Evolutionary conservation across 164 flowering plant species (phyloP).

Genomic region (Vitis rupestris): DNA sequence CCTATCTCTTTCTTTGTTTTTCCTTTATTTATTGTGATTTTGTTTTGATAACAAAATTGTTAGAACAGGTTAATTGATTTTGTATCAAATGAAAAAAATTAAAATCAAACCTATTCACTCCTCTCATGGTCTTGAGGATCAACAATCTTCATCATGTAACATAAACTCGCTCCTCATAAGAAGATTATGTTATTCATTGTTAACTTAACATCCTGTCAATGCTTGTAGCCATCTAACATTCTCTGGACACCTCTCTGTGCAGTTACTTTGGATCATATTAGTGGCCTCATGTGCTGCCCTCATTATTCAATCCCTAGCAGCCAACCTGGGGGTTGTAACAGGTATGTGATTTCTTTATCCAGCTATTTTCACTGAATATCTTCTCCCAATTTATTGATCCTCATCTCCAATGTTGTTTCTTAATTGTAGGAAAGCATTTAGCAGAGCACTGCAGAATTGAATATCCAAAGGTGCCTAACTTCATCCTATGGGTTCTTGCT

Average conservation of each 20-base stretch:
- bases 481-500: constrained; percentile 87
- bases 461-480: constrained; percentile 69
- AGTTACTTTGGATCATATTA: constrained; percentile 92
- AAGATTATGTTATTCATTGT: too few species aligned
- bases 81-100: too few species aligned
- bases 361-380: neutral
- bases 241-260: constrained; percentile 14
- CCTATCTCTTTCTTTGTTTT: too few species aligned
- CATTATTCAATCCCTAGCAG: constrained; percentile 83
- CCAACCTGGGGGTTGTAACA: constrained; percentile 94
- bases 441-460: constrained; percentile 89
- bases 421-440: constrained; percentile 76
- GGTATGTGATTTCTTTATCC: constrained; percentile 32
- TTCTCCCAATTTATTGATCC: neutral
- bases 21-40: too few species aligned
- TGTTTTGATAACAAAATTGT: too few species aligned
- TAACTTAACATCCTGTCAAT: neutral
- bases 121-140: too few species aligned
- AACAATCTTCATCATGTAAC: too few species aligned
- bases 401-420: neutral
- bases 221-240: neutral
- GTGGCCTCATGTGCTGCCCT: constrained; percentile 92
- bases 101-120: too few species aligned
- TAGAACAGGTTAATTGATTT: too few species aligned
- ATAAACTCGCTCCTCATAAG: too few species aligned